These are phyloP conservation scores for Fusarium buharicum DNA, from an alignment of 2,329 filamentous ascomycete species.

Conservation along the genomic window DNA sequence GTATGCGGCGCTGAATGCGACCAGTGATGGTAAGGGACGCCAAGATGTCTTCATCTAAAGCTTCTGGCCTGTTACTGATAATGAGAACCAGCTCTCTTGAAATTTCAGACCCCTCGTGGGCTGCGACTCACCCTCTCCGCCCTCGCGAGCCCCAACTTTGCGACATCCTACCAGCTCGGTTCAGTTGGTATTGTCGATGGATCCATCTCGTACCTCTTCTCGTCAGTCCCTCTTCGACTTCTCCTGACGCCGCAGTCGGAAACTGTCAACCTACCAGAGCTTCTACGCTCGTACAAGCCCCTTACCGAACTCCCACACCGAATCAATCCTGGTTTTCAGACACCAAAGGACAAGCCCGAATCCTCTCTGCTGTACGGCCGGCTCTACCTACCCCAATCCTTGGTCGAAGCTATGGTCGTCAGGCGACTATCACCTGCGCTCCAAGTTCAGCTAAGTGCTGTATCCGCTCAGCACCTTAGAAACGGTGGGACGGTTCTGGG, in stretches of 20 bases:
- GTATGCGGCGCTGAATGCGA: constrained; percentile 86
- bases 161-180: constrained; percentile 91
- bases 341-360: constrained; percentile 47
- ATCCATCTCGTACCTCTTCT: constrained; percentile 97
- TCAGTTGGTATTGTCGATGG: constrained; percentile 93
- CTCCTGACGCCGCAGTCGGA: constrained; percentile 75
- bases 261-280: constrained; percentile 77
- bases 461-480: constrained; percentile 75
- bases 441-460: constrained; percentile 82
- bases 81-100: constrained; percentile 73
- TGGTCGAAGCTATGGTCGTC: constrained; percentile 86
- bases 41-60: not conserved
- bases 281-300: constrained; percentile 85
- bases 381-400: constrained; percentile 83
- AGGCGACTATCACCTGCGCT: constrained; percentile 79
- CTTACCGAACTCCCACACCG: constrained; percentile 68
- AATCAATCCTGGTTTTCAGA: constrained; percentile 39
- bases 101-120: constrained; percentile 87
- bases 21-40: constrained; percentile 73
- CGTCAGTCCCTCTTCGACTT: constrained; percentile 78
- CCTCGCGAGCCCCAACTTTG: constrained; percentile 90
- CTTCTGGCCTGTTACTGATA: constrained; percentile 34
- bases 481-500: constrained; percentile 82
- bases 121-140: constrained; percentile 89
- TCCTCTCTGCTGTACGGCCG: constrained; percentile 78